A percentile compares a stretch with the other conserved stretches of the same genome.
These are phyloP conservation scores for Paraphaeosphaeria sporulosa DNA, from an alignment of 2,329 filamentous ascomycete species.

Conservation along the genomic window DNA sequence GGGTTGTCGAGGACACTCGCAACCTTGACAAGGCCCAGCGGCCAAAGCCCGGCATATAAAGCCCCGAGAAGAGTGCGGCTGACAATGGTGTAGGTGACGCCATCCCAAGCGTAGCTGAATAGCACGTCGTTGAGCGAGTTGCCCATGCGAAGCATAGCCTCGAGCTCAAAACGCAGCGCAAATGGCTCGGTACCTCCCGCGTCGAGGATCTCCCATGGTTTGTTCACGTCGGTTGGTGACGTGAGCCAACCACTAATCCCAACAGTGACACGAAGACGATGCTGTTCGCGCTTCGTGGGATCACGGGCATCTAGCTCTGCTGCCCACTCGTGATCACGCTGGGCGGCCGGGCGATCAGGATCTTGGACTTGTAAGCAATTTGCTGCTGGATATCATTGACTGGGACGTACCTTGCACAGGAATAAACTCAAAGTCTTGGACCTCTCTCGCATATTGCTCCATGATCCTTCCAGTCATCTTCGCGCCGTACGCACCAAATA, in stretches of 20 bases:
- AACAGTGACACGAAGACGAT: slow-evolving; percentile 73
- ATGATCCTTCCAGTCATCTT: slow-evolving; percentile 85
- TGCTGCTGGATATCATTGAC: not conserved
- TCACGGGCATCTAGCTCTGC: slow-evolving; percentile 36
- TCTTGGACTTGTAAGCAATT: slow-evolving; percentile 21
- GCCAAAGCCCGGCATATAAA: slow-evolving; percentile 56
- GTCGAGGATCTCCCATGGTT: slow-evolving; percentile 79
- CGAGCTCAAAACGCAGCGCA: slow-evolving; percentile 80
- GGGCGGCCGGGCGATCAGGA: slow-evolving; percentile 30
- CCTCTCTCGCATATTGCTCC: slow-evolving; percentile 81
- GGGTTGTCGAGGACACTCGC: slow-evolving; percentile 76
- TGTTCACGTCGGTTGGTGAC: slow-evolving; percentile 71
- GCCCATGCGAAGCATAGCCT: slow-evolving; percentile 77
- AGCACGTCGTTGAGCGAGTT: slow-evolving; percentile 78
- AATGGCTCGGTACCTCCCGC: slow-evolving; percentile 75
- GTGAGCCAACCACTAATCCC: slow-evolving; percentile 83
- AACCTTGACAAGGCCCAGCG: slow-evolving; percentile 54
- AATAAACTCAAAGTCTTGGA: slow-evolving; percentile 88
- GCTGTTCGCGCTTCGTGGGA: slow-evolving; percentile 37
- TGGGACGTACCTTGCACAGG: slow-evolving; percentile 64
- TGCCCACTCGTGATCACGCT: slow-evolving; percentile 32
- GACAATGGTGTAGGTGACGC: slow-evolving; percentile 75
- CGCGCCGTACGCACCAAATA: slow-evolving; percentile 88
- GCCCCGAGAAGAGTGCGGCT: slow-evolving; percentile 61
- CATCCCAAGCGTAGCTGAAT: slow-evolving; percentile 78